Percentiles rank a stretch among this genome's conserved stretches.
phyloP scores from a whole-genome alignment of 148 eudicot species.

The Rhododendron mucronatum region DNA sequence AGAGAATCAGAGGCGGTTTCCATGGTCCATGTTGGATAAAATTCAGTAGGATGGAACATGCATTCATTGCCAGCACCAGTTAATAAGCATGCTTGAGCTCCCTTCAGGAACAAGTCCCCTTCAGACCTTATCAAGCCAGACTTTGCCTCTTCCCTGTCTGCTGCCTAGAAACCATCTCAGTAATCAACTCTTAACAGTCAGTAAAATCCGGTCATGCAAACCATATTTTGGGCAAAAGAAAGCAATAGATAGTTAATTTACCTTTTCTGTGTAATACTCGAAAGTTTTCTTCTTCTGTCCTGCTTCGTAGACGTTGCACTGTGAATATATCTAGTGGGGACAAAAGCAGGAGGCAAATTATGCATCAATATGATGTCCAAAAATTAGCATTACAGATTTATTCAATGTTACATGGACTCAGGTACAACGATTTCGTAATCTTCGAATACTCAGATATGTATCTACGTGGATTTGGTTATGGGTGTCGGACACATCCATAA shows the following conservation, averaged over 20 bases:
- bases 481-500: not conserved
- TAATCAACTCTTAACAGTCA: not conserved
- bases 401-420: not conserved
- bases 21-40: conserved; percentile 36
- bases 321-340: conserved; percentile 64
- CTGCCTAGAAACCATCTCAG: conserved; percentile 30
- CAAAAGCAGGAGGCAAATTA: not conserved
- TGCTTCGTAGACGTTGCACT: conserved; percentile 93
- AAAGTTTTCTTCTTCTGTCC: conserved; percentile 74
- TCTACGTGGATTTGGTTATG: not conserved
- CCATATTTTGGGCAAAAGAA: not conserved
- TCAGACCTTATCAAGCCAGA: conserved; percentile 53
- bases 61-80: conserved; percentile 29
- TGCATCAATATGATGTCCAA: not conserved
- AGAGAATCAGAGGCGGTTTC: conserved; percentile 36
- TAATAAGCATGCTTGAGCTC: conserved; percentile 36
- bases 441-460: not conserved
- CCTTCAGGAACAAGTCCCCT: conserved; percentile 52
- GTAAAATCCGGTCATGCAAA: not conserved
- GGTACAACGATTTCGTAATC: not conserved
- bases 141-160: conserved; percentile 41
- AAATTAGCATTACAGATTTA: not conserved
- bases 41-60: conserved; percentile 54
- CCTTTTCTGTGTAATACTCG: conserved; percentile 79
- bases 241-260: conserved; percentile 8